Evolutionary conservation across 208 protist genomes (phyloP).

Genomic region (Trypanosoma conorhini): DNA sequence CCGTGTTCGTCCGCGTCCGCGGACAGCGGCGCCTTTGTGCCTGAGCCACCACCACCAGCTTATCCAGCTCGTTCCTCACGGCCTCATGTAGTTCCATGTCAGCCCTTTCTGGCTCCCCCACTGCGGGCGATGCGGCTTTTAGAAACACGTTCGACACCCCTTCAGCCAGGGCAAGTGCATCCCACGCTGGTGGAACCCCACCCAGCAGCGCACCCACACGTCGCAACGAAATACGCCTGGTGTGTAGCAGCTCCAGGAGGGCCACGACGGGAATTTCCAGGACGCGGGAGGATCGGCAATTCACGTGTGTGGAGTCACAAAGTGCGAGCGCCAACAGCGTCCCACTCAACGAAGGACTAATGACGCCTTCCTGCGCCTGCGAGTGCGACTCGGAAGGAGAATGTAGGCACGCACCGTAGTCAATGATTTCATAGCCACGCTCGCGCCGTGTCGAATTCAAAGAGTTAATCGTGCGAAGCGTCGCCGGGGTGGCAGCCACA

Average conservation of each 20-base stretch:
- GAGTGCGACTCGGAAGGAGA: background rate
- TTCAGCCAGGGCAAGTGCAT: background rate
- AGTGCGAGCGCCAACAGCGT: conserved; percentile 21
- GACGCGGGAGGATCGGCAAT: conserved; percentile 1
- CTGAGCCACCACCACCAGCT: conserved; percentile 39
- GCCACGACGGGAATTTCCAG: conserved; percentile 18
- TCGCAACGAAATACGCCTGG: conserved; percentile 1
- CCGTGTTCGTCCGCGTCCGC: background rate
- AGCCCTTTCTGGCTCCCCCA: background rate
- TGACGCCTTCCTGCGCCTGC: background rate
- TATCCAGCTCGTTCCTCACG: conserved; percentile 40
- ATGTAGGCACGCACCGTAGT: conserved; percentile 18
- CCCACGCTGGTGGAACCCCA: background rate
- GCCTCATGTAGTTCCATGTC: conserved; percentile 41
- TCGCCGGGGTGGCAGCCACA: background rate
- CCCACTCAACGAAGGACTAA: conserved; percentile 24
- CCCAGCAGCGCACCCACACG: conserved; percentile 3
- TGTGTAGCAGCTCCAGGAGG: conserved; percentile 24
- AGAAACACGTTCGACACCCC: conserved; percentile 21
- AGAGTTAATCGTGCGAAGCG: background rate
- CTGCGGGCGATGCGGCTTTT: background rate
- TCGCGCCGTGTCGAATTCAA: background rate
- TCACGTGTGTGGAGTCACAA: conserved; percentile 11
- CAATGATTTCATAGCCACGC: conserved; percentile 6
- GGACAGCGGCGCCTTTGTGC: background rate